Evolutionary conservation across 2,329 filamentous ascomycete genomes (phyloP), one percentile per base, ranked within the genome.

Genomic region (Claviceps quebecensis): DNA sequence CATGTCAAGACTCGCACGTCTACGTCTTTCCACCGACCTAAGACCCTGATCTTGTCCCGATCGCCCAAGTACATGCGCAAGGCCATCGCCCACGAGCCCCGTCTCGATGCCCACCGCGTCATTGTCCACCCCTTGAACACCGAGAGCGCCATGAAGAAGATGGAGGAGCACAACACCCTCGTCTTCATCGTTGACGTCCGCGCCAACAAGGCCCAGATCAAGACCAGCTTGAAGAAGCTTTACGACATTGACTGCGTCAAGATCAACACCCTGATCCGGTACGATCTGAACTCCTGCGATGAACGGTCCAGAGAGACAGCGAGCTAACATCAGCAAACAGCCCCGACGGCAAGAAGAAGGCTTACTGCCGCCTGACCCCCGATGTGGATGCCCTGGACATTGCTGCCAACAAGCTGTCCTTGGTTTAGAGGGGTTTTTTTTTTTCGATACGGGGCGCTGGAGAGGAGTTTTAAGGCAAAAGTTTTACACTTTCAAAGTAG

Each of bases 61-160:
- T 73, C 84, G 48, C 90, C 91, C 72, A 95, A 95, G 78, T 97
- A 95, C 81, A 90, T 87, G 62, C 89, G 91, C 78, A 95, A 93
- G 81, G 90, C 88, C 62, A 82, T 98, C 70, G 84, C 87, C 66
- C 85, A 91, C 72, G 80, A 81, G 69, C 85, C 90, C 64, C 86
- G 89, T 65, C 87, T 98, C 67, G 93, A 98, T 76, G 87, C 91
- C 77, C 87, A 90, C 82, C 96, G 95, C 84, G 80, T 97, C 72
- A 86, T 98, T 72, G 79, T 97, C 69, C 88, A 96, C 83, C 93
- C 93, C 61, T 82, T 98, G 69, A 98, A 98, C 85, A 98, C 93
- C 56, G 93, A 98, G 86, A 93, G 86, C 69, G 93, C 94, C 68
- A 97, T 98, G 91, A 98, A 98, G 88, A 96, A 96, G 86, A 96